These are phyloP conservation scores for Colletotrichum sublineola DNA, from an alignment of 2,329 filamentous ascomycete genomes.

Conservation along the genomic window DNA sequence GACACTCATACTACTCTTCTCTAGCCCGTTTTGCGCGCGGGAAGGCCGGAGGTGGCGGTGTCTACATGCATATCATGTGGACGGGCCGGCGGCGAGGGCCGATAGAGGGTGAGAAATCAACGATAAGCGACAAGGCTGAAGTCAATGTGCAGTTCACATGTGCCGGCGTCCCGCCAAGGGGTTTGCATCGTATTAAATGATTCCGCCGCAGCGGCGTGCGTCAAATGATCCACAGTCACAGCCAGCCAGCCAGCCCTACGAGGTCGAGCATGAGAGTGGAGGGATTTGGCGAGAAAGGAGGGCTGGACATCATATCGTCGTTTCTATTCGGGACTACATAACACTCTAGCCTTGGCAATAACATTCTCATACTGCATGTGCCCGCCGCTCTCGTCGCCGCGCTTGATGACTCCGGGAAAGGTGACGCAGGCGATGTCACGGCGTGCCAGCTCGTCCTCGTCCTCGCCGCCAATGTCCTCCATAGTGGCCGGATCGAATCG, in stretches of 20 bases:
- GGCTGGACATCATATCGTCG: neutral
- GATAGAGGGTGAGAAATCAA: neutral
- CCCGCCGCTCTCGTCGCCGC: slow-evolving; percentile 73
- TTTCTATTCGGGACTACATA: slow-evolving; percentile 65
- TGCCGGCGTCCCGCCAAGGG: neutral
- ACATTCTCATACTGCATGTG: slow-evolving; percentile 73
- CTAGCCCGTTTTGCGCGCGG: neutral
- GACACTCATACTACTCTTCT: neutral
- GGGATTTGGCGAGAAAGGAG: neutral
- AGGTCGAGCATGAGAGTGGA: neutral
- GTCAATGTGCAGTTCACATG: slow-evolving; percentile 1
- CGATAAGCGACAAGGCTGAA: neutral
- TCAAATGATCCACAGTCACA: neutral
- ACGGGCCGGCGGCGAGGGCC: slow-evolving; percentile 11
- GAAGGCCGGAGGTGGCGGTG: no score
- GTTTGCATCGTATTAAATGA: neutral
- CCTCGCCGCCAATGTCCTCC: slow-evolving; percentile 76
- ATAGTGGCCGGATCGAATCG: slow-evolving; percentile 71
- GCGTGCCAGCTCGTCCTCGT: slow-evolving; percentile 66
- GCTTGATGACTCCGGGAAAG: slow-evolving; percentile 75
- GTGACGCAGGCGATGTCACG: slow-evolving; percentile 72
- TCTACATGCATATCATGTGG: slow-evolving; percentile 6
- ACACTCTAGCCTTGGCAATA: slow-evolving; percentile 74
- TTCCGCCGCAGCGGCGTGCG: no score
- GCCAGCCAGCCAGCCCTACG: no score